These are phyloP conservation scores for Verticillium albo-atrum DNA, from an alignment of 2,329 filamentous ascomycete genomes.

Conservation along the genomic window DNA sequence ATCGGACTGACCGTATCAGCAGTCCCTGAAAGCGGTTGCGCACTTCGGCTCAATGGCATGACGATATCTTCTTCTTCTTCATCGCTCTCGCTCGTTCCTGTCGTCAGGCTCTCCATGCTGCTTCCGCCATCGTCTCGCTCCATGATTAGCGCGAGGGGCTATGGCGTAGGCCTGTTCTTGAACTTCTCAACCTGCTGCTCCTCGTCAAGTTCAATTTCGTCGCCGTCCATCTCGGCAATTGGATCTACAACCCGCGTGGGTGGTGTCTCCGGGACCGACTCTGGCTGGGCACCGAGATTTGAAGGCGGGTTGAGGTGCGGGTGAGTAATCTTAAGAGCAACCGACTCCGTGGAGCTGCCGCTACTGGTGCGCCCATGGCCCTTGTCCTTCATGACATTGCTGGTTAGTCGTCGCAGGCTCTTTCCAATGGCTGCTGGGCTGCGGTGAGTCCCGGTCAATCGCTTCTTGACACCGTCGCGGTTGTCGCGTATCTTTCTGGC, in stretches of 20 bases:
- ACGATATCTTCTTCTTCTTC: slow-evolving; percentile 13
- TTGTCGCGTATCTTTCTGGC: slow-evolving; percentile 14
- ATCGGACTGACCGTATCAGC: slow-evolving; percentile 15
- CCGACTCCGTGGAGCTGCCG: slow-evolving; percentile 2
- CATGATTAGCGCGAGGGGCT: background rate
- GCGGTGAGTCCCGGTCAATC: slow-evolving; percentile 12
- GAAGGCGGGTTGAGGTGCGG: background rate
- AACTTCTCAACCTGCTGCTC: background rate
- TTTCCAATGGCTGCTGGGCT: slow-evolving; percentile 10
- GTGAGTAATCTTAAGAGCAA: background rate
- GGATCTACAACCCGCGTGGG: slow-evolving; percentile 1
- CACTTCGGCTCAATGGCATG: slow-evolving; percentile 11
- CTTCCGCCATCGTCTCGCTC: slow-evolving; percentile 5
- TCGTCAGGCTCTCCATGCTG: slow-evolving; percentile 22
- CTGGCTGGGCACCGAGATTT: background rate
- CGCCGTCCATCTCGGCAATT: slow-evolving; percentile 6
- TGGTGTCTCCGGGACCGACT: background rate
- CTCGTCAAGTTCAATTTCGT: background rate
- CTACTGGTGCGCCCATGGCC: background rate
- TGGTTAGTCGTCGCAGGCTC: slow-evolving; percentile 6
- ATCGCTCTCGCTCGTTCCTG: slow-evolving; percentile 18
- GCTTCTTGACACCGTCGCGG: slow-evolving; percentile 9
- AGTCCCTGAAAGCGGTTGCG: slow-evolving; percentile 1
- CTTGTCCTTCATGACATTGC: slow-evolving; percentile 1
- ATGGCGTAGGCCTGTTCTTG: background rate